These are phyloP conservation scores for Torulaspora franciscae DNA, from an alignment of 805 yeast species.

Conservation along the genomic window DNA sequence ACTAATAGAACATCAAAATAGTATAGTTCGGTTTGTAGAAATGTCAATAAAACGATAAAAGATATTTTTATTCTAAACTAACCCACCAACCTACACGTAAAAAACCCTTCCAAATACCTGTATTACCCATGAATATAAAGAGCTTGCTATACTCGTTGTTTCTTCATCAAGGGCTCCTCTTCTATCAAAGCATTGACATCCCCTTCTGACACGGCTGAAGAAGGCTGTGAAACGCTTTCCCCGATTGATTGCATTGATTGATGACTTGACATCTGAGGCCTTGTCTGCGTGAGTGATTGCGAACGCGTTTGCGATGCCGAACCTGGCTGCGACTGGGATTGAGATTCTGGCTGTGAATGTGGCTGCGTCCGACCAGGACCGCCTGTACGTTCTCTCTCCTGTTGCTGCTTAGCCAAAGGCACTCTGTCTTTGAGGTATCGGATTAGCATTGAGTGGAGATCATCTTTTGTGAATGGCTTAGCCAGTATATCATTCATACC, in stretches of 20 bases:
- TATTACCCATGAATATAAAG: not conserved
- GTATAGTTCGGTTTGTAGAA: not conserved
- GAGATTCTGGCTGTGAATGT: slow-evolving; percentile 7
- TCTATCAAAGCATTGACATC: slow-evolving; percentile 15
- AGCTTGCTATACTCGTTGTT: slow-evolving; percentile 12
- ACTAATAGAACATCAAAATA: not conserved
- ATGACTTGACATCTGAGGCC: slow-evolving; percentile 10
- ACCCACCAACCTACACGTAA: slow-evolving; percentile 6
- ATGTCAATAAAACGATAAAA: not conserved
- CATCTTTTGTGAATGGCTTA: slow-evolving; percentile 89
- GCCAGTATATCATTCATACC: slow-evolving; percentile 93
- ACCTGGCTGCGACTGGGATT: slow-evolving; percentile 7
- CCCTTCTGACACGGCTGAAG: slow-evolving; percentile 14
- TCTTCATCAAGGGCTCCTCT: slow-evolving; percentile 18
- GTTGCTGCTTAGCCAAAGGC: slow-evolving; percentile 35
- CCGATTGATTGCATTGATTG: slow-evolving; percentile 8
- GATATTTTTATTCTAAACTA: slow-evolving; percentile 1
- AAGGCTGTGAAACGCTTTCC: slow-evolving; percentile 11
- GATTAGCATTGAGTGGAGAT: slow-evolving; percentile 69
- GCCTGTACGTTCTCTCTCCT: slow-evolving; percentile 6
- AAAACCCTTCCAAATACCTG: not conserved
- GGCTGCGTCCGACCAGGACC: slow-evolving; percentile 5
- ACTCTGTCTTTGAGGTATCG: slow-evolving; percentile 57
- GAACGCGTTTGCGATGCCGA: slow-evolving; percentile 10
- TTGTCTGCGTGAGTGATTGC: slow-evolving; percentile 9